Evolutionary conservation across 495 filamentous ascomycete species (phyloP).

Genomic region (Lentithecium fluviatile): DNA sequence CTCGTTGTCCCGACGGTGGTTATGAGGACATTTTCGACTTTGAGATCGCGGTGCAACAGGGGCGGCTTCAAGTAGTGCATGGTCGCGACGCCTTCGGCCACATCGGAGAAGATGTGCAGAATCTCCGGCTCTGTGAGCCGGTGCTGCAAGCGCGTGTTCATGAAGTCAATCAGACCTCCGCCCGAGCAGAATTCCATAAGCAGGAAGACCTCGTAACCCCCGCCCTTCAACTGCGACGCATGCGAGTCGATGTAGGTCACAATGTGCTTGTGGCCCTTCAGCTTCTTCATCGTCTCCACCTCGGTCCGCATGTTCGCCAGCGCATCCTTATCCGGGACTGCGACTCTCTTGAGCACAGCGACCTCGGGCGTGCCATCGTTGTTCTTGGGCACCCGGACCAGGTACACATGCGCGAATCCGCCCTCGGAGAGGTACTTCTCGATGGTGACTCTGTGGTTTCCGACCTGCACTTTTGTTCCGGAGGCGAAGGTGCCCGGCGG

Average conservation of each 20-base stretch:
- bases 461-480: slow-evolving; percentile 94
- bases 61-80: slow-evolving; percentile 99
- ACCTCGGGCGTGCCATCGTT: slow-evolving; percentile 72
- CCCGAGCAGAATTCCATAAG: slow-evolving; percentile 89
- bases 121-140: slow-evolving; percentile 97
- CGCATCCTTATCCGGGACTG: slow-evolving; percentile 93
- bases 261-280: slow-evolving; percentile 93
- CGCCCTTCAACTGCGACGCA: slow-evolving; percentile 85
- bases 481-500: slow-evolving; percentile 88
- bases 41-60: slow-evolving; percentile 88
- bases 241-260: slow-evolving; percentile 98
- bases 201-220: slow-evolving; percentile 96
- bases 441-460: slow-evolving; percentile 87
- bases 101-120: slow-evolving; percentile 92
- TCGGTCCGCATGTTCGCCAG: slow-evolving; percentile 95
- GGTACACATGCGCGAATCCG: slow-evolving; percentile 97
- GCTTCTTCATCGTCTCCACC: slow-evolving; percentile 98
- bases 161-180: slow-evolving; percentile 96
- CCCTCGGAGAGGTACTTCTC: slow-evolving; percentile 98
- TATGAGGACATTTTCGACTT: slow-evolving; percentile 98
- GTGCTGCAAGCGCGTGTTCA: slow-evolving; percentile 97
- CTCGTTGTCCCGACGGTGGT: slow-evolving; percentile 58
- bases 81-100: slow-evolving; percentile 92
- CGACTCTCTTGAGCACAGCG: slow-evolving; percentile 91
- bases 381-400: slow-evolving; percentile 77